Percentiles rank a stretch among this genome's conserved stretches.
phyloP scores from a whole-genome alignment of 2,329 filamentous ascomycete genomes.

The Phyllosticta citribraziliensis region DNA sequence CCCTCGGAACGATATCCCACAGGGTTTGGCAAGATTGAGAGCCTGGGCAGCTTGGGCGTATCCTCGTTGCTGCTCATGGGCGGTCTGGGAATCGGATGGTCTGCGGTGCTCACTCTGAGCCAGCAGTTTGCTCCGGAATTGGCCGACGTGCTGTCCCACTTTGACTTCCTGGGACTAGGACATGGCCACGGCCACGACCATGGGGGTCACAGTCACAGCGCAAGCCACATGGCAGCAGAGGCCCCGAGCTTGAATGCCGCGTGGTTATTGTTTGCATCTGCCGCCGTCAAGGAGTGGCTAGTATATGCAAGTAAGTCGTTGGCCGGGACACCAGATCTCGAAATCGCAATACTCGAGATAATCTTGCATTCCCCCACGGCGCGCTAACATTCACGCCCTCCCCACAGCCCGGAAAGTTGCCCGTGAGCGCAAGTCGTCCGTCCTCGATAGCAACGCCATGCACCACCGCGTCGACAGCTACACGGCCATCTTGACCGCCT shows the following conservation, averaged over 20 bases:
- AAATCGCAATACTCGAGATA: neutral
- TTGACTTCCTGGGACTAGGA: conserved; percentile 40
- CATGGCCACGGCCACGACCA: conserved; percentile 53
- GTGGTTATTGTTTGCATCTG: conserved; percentile 85
- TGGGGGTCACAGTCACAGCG: conserved; percentile 27
- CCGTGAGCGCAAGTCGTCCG: conserved; percentile 84
- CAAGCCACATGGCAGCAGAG: conserved; percentile 34
- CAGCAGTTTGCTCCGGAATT: conserved; percentile 41
- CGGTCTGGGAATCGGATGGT: conserved; percentile 79
- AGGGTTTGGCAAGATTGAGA: conserved; percentile 97
- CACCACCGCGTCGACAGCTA: conserved; percentile 95
- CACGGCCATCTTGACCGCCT: conserved; percentile 84
- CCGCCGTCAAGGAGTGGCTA: conserved; percentile 90
- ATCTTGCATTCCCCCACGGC: neutral
- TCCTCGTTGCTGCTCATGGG: conserved; percentile 83
- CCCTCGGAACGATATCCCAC: conserved; percentile 76
- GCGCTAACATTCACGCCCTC: conserved; percentile 15
- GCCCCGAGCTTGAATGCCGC: conserved; percentile 83
- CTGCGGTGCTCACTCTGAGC: conserved; percentile 49
- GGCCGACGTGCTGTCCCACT: conserved; percentile 31
- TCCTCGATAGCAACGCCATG: conserved; percentile 89
- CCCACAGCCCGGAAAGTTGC: conserved; percentile 83
- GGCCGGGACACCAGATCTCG: neutral
- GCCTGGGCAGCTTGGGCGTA: conserved; percentile 83
- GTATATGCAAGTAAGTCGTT: conserved; percentile 74